These are phyloP conservation scores for Trichoderma sp. DNA, from an alignment of 2,329 filamentous ascomycete genomes.

Conservation along the genomic window DNA sequence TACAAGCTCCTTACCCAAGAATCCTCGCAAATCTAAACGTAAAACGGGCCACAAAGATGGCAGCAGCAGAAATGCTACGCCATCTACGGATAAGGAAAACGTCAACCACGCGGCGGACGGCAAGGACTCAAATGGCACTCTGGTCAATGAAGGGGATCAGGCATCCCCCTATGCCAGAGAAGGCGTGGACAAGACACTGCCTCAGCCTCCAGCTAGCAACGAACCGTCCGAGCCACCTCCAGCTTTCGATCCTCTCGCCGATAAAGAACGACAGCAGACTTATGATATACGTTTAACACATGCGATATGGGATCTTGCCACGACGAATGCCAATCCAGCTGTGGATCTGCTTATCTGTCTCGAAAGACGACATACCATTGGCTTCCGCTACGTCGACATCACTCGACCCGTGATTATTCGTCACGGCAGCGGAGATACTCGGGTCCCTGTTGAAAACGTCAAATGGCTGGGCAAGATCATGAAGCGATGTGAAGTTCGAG, in stretches of 20 bases:
- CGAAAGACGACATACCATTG: constrained; percentile 87
- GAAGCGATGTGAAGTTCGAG: constrained; percentile 86
- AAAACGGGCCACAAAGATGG: constrained; percentile 51
- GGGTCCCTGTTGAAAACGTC: constrained; percentile 94
- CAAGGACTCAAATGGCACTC: constrained; percentile 35
- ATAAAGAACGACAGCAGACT: constrained; percentile 71
- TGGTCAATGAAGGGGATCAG: constrained; percentile 33
- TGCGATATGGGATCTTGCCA: constrained; percentile 92
- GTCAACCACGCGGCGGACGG: constrained; percentile 37
- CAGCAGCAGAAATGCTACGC: constrained; percentile 43
- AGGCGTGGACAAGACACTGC: constrained; percentile 54
- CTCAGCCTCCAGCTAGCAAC: constrained; percentile 35
- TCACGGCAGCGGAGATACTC: constrained; percentile 85
- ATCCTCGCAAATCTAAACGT: constrained; percentile 62
- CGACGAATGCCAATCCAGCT: constrained; percentile 87
- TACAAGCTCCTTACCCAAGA: constrained; percentile 74
- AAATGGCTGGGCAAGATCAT: constrained; percentile 94
- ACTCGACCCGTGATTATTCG: constrained; percentile 90
- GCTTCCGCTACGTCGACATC: constrained; percentile 96
- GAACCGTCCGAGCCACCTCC: constrained; percentile 51
- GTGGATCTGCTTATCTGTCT: constrained; percentile 92
- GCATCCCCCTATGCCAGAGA: constrained; percentile 45
- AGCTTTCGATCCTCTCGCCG: constrained; percentile 64
- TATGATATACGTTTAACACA: constrained; percentile 89
- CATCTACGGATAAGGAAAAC: constrained; percentile 57